phyloP scores from a whole-genome alignment of 2,329 filamentous ascomycete genomes.

The Beauveria sp. region DNA sequence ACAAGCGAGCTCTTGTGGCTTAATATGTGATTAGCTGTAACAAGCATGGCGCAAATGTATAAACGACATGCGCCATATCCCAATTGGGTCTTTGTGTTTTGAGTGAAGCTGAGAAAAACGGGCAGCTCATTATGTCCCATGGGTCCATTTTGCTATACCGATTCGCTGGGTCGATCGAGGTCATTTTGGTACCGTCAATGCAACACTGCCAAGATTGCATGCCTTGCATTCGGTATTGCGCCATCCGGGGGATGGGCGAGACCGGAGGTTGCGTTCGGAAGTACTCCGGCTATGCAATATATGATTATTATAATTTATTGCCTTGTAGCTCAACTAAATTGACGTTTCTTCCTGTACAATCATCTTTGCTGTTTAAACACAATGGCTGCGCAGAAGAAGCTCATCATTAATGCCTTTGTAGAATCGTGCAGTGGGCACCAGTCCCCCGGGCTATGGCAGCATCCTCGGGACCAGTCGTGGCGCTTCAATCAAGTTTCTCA shows the following conservation, averaged over 20 bases:
- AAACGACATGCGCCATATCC: not conserved
- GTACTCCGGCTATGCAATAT: not conserved
- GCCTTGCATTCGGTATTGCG: not conserved
- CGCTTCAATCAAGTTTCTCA: constrained; percentile 53
- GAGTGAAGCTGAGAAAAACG: not conserved
- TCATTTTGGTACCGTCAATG: not conserved
- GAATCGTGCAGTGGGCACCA: constrained; percentile 37
- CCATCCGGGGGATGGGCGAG: not conserved
- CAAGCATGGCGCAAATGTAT: not conserved
- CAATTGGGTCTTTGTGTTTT: not conserved
- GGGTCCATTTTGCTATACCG: not conserved
- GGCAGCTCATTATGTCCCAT: not conserved
- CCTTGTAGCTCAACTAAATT: too few species aligned
- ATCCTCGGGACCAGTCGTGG: constrained; percentile 55
- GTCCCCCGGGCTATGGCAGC: constrained; percentile 44
- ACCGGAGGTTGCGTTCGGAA: not conserved
- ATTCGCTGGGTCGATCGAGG: not conserved
- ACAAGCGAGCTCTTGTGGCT: not conserved
- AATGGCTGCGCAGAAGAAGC: constrained; percentile 19
- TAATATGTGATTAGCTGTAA: not conserved
- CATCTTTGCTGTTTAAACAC: not conserved
- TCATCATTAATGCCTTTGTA: constrained; percentile 37
- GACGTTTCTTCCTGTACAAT: too few species aligned
- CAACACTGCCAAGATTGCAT: not conserved
- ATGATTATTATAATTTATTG: too few species aligned